phyloP scores from a whole-genome alignment of 495 filamentous ascomycete species.

The Durotheca rogersii region DNA sequence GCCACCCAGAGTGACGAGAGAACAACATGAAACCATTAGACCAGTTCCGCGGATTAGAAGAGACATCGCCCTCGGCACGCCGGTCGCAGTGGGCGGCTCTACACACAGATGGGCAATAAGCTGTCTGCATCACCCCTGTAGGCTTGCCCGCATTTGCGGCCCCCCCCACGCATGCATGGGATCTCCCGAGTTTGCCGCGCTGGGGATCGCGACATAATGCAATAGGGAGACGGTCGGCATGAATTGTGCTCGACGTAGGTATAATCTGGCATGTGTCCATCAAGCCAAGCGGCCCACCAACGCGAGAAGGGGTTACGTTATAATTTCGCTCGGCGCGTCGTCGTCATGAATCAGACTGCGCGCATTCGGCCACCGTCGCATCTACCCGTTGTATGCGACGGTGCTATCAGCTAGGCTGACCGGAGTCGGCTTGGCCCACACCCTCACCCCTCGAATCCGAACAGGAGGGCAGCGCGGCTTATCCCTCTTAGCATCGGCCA shows the following conservation, averaged over 20 bases:
- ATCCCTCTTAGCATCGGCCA: slow-evolving; percentile 26
- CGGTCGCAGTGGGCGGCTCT: too few species aligned
- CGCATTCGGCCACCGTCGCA: slow-evolving; percentile 26
- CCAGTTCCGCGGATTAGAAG: slow-evolving; percentile 1
- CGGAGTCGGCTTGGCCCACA: slow-evolving; percentile 9
- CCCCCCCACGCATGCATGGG: slow-evolving; percentile 9
- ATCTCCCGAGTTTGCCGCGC: slow-evolving; percentile 9
- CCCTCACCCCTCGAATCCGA: slow-evolving; percentile 25
- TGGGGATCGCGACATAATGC: slow-evolving; percentile 4
- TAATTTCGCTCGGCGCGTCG: slow-evolving; percentile 10
- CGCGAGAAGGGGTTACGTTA: slow-evolving; percentile 21
- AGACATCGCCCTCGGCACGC: slow-evolving; percentile 1
- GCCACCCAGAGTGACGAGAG: slow-evolving; percentile 21
- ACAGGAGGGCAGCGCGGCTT: slow-evolving; percentile 13
- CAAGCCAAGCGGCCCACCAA: slow-evolving; percentile 6
- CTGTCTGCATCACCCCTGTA: background rate
- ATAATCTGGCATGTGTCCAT: slow-evolving; percentile 4
- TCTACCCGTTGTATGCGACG: background rate
- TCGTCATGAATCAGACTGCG: slow-evolving; percentile 26
- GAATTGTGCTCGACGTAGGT: too few species aligned
- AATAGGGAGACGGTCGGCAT: slow-evolving; percentile 1
- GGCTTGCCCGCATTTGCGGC: background rate
- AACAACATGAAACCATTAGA: slow-evolving; percentile 11
- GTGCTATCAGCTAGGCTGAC: slow-evolving; percentile 5
- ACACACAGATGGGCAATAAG: background rate